Conservation (phyloP, 2,329 filamentous ascomycete genomes). For the Chaetomiaceae sp. region DNA sequence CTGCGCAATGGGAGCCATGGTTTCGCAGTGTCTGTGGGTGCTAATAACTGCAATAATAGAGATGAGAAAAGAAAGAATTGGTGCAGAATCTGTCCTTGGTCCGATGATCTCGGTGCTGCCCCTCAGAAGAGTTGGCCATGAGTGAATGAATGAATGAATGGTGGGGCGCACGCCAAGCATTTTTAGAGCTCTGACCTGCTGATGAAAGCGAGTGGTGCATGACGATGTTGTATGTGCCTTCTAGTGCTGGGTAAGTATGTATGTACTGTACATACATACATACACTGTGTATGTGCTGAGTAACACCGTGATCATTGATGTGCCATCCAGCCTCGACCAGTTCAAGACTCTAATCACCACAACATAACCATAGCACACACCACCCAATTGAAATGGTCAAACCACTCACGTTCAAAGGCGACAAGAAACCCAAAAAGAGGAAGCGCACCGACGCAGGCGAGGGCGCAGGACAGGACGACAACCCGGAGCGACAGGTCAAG, state of each 20-base stretch:
- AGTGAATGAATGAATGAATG: not conserved
- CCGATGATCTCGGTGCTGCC: conserved; percentile 8
- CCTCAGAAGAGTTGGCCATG: too few species aligned
- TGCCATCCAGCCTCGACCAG: too few species aligned
- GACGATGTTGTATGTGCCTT: conserved; percentile 3
- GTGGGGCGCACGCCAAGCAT: conserved; percentile 19
- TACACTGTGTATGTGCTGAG: too few species aligned
- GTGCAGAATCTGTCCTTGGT: not conserved
- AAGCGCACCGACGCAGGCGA: conserved; percentile 62
- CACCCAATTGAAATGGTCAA: conserved; percentile 59
- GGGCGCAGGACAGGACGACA: conserved; percentile 41
- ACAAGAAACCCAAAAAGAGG: conserved; percentile 90
- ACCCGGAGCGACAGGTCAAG: conserved; percentile 33
- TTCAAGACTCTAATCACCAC: too few species aligned
- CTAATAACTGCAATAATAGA: too few species aligned
- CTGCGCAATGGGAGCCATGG: conserved; percentile 48
- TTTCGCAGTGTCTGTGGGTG: too few species aligned
- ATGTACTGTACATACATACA: too few species aligned
- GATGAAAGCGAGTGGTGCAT: conserved; percentile 11
- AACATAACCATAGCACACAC: too few species aligned
- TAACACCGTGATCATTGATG: too few species aligned
- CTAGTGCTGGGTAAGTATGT: too few species aligned
- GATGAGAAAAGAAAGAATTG: not conserved
- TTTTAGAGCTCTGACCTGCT: conserved; percentile 11
- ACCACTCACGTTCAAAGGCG: conserved; percentile 90